A percentile compares a stretch with the other conserved stretches of the same genome.
Conservation (phyloP, 2,329 filamentous ascomycete species). For the Microcyclosporella mali region DNA sequence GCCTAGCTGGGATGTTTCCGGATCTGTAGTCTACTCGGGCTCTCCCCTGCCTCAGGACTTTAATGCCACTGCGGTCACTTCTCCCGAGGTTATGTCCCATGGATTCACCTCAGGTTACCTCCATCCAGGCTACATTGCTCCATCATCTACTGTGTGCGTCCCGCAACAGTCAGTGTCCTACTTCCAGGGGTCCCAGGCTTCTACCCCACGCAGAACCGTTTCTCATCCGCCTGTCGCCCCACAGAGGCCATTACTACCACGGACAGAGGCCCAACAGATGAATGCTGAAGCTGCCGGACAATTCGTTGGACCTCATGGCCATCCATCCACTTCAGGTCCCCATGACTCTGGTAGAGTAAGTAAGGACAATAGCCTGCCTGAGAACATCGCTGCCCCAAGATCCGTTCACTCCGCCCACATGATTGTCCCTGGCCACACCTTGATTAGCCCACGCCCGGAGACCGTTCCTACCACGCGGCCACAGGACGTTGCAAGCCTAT, state of each 20-base stretch:
- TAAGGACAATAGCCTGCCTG: conserved; percentile 6
- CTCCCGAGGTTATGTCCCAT: conserved; percentile 10
- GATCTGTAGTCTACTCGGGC: conserved; percentile 11
- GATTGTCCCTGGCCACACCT: conserved; percentile 8
- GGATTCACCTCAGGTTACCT: conserved; percentile 1
- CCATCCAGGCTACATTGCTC: conserved; percentile 4
- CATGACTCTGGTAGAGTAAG: conserved; percentile 16
- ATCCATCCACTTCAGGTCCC: conserved; percentile 6
- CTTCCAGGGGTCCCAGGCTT: conserved; percentile 8
- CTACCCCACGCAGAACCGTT: conserved; percentile 17
- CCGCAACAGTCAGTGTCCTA: conserved; percentile 8
- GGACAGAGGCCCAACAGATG: conserved; percentile 2
- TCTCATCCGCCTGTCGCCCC: conserved; percentile 13
- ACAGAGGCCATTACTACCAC: conserved; percentile 10
- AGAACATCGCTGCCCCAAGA: conserved; percentile 2
- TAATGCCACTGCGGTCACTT: conserved; percentile 1
- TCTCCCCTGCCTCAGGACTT: conserved; percentile 5
- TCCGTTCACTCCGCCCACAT: conserved; percentile 3
- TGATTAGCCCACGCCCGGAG: conserved; percentile 14
- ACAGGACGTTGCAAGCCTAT: neutral
- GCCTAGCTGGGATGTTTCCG: conserved; percentile 18
- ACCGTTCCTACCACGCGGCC: conserved; percentile 7
- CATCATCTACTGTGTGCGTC: conserved; percentile 9
- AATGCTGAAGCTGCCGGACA: neutral
- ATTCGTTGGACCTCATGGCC: conserved; percentile 1